Evolutionary conservation across 1,139 yeast species (phyloP), one percentile per base, ranked within the genome.

Genomic region (Kodamaea anthophila): DNA sequence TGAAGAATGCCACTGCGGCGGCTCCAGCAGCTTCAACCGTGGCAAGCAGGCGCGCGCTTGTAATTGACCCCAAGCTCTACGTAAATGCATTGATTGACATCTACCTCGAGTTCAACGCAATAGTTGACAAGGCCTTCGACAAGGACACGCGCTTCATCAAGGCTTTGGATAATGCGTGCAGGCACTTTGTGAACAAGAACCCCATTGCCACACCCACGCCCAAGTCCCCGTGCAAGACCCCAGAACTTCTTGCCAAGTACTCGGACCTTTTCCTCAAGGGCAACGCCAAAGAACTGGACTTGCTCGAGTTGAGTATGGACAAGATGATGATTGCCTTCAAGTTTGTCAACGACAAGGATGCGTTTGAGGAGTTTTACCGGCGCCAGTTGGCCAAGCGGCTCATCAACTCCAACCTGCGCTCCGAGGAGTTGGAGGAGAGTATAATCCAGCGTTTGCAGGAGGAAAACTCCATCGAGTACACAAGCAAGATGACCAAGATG

Each of bases 401-500:
- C 41, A 88, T 91, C 43, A 81, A 83, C 49, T 82, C 85, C 36
- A 79, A 86, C 19, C 80, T 94, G 25, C 77, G 86, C 18, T 80
- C 93, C 15, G 83, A 78, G 34, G 86, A 77, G 44, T 79, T 87
- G 39, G 99, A 93, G 59, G 93, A 86, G 43, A 64, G 76, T 37
- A 80, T 93, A 44, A 85, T 93, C 37, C 86, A 87, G 47, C 75
- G 84, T 47, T 70, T 93, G 41, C 94, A 88, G 53, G 85, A 84
- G 38, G 95, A 84, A 40, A 88, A 93, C 55, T 88, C 95, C 13
- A 70, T 80, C 49, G 98, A 91, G 47, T 93, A 87, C 55, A 88
- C 97, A 2, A 81, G 87, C 35, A 91, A 87, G 53, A 83, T 93
- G 59, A 86, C 95, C 24, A 83, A 88, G 47, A 93, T 93, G 99